Evolutionary conservation across 495 filamentous ascomycete species (phyloP).

Genomic region (Podospora anserina): DNA sequence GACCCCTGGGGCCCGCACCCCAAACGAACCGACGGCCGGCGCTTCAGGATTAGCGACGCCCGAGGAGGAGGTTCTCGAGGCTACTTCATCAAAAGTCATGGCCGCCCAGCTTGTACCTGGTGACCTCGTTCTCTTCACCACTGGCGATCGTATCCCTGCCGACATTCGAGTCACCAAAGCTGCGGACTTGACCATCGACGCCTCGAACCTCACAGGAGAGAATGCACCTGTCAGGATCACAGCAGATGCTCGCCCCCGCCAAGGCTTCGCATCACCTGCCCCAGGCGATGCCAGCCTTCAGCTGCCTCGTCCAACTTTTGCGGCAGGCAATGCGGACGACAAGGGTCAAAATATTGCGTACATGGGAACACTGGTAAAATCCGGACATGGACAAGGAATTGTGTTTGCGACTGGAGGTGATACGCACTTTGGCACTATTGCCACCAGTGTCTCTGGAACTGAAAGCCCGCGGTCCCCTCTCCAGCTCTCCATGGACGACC

Average conservation of each 20-base stretch:
- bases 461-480: constrained; percentile 92
- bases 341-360: constrained; percentile 77
- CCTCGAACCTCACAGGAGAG: constrained; percentile 95
- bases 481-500: constrained; percentile 92
- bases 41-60: constrained; percentile 38
- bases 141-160: constrained; percentile 93
- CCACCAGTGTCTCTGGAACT: constrained; percentile 84
- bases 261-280: constrained; percentile 26
- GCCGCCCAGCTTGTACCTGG: constrained; percentile 85
- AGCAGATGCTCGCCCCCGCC: constrained; percentile 64
- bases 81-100: constrained; percentile 75
- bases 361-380: constrained; percentile 96
- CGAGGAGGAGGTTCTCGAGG: constrained; percentile 57
- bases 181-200: constrained; percentile 85
- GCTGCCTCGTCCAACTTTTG: constrained; percentile 38
- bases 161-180: constrained; percentile 92
- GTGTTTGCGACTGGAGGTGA: constrained; percentile 90
- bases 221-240: constrained; percentile 86
- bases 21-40: constrained; percentile 45
- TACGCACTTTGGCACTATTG: constrained; percentile 97
- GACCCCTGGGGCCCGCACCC: constrained; percentile 31
- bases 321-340: constrained; percentile 26
- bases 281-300: constrained; percentile 26
- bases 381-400: constrained; percentile 92
- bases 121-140: constrained; percentile 88